phyloP scores from a whole-genome alignment of 495 filamentous ascomycete genomes.

The Xylaria curta region DNA sequence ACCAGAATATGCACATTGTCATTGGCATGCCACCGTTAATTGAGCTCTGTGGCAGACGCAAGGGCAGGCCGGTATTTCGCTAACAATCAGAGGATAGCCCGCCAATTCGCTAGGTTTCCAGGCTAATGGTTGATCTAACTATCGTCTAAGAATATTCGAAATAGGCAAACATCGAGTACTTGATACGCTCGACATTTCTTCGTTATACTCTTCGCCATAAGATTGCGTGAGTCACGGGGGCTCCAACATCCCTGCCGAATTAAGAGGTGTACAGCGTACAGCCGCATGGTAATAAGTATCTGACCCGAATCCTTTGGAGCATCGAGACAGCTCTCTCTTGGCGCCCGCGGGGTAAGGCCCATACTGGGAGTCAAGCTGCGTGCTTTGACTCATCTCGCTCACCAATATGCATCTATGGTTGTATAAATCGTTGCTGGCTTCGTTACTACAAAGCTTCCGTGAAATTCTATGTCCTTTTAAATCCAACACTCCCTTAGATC shows the following conservation, averaged over 20 bases:
- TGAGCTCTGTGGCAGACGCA: background rate
- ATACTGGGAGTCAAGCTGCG: background rate
- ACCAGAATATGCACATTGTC: background rate
- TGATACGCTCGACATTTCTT: background rate
- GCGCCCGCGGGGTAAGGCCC: slow-evolving; percentile 18
- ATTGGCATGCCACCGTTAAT: background rate
- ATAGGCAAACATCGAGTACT: background rate
- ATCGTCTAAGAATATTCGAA: background rate
- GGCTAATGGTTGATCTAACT: background rate
- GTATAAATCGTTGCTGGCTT: background rate
- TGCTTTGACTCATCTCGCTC: background rate
- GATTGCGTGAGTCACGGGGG: background rate
- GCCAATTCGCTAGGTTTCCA: background rate
- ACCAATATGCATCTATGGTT: background rate
- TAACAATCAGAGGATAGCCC: background rate
- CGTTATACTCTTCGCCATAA: background rate
- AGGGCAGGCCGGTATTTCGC: slow-evolving; percentile 1
- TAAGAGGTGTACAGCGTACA: background rate
- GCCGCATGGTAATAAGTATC: background rate
- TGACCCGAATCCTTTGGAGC: background rate
- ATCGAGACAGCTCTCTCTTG: slow-evolving; percentile 11
- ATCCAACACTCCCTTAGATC: background rate
- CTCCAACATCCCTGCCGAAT: slow-evolving; percentile 16
- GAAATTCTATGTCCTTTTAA: background rate
- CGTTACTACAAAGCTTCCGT: background rate